Evolutionary conservation across 345 rosid genomes (phyloP), one percentile per base, ranked within the genome.

Genomic region (Corchorus capsularis): DNA sequence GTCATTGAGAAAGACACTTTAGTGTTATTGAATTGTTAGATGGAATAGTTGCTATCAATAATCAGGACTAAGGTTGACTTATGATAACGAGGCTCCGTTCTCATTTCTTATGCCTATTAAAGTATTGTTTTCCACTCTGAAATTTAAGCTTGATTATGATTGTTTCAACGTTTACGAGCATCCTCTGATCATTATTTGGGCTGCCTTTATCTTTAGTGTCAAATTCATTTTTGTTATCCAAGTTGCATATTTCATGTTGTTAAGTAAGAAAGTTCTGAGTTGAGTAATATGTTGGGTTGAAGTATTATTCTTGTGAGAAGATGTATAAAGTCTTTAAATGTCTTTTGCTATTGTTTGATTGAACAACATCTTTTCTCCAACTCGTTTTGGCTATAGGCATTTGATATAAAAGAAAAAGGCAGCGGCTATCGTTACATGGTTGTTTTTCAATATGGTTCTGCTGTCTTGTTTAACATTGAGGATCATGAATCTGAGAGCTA

Each of bases 391-490:
- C 61, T 77, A 64, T 79, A 94, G 98, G 83, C 77, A 49, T 73
- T 84, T 73, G 89, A 89, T 45, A 81, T 84, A 70, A 79, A 73
- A 49, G 85, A 83, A 68, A 80, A 82, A 77, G 83, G 73, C 53
- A 84, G 89, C 73, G 56, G 65, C 79, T 87, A 78, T 73, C 84
- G 85, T 2, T 93, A 89, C 84, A 85, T 94, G 94, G 88, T 94
- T 61, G 93, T 93, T n/a, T 94, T 85, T 83, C 98, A 93, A 50
- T 93, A 93, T 79, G 98, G 98, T 60, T 94, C 98, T 79, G 95
- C 90, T 68, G 93, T 95, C 84, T 86, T 95, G 75, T 93, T 95
- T 81, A 93, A 93, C 79, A 79, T 95, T 6, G 96, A 89, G 55
- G 96, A 90, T 63, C 84, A 71, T 68, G 97, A 93, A 71, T 84